Evolutionary conservation across 1,139 yeast species (phyloP).

Genomic region (Scheffersomyces insectosa): DNA sequence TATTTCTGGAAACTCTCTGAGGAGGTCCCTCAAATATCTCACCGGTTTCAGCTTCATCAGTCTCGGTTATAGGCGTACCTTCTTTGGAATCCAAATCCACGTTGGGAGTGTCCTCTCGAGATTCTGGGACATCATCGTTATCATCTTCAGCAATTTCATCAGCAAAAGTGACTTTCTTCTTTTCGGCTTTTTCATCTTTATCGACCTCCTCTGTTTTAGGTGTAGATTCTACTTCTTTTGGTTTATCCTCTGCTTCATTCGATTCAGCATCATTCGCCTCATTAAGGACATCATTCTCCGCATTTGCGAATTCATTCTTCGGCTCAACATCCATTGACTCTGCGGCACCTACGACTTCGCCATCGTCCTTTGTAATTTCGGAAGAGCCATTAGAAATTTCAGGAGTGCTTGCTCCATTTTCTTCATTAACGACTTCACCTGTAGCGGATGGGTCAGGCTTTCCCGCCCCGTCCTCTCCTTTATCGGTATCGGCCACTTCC

Average conservation of each 20-base stretch:
- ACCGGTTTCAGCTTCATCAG: slow-evolving; percentile 11
- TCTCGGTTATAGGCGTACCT: slow-evolving; percentile 8
- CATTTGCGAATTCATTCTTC: not conserved
- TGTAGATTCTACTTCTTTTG: slow-evolving; percentile 4
- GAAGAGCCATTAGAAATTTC: too few species aligned
- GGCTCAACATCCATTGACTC: not conserved
- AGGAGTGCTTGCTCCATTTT: not conserved
- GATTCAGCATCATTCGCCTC: slow-evolving; percentile 1
- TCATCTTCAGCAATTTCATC: slow-evolving; percentile 16
- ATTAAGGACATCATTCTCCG: not conserved
- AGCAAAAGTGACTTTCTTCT: slow-evolving; percentile 32
- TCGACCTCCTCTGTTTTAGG: slow-evolving; percentile 3
- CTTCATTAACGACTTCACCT: not conserved
- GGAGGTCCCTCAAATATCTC: slow-evolving; percentile 62
- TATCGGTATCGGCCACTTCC: slow-evolving; percentile 4
- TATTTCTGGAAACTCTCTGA: slow-evolving; percentile 56
- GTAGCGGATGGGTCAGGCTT: too few species aligned
- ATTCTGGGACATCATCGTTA: slow-evolving; percentile 5
- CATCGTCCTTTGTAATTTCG: not conserved
- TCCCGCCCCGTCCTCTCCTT: not conserved
- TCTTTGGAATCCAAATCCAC: slow-evolving; percentile 6
- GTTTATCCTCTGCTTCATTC: slow-evolving; percentile 1
- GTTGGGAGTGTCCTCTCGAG: slow-evolving; percentile 2
- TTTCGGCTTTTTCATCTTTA: not conserved
- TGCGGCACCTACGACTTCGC: not conserved